Percentiles rank a stretch among this genome's conserved stretches.
Conservation (phyloP, 192 early-diverging fungal genomes). For the Backusella tarrabulga region DNA sequence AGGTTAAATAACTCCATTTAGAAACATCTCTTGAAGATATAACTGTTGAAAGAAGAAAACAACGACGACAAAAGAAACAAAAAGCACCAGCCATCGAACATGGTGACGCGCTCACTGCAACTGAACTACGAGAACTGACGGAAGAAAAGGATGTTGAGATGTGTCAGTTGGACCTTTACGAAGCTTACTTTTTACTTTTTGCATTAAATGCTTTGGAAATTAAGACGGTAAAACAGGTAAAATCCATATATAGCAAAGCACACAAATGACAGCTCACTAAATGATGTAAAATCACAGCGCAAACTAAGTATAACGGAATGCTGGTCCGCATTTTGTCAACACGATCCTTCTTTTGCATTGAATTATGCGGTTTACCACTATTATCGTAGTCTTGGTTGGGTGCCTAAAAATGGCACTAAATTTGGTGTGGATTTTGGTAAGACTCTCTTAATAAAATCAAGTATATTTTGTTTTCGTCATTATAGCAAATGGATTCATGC, state of each 20-base stretch:
- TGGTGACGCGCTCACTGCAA: not conserved
- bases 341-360: constrained; percentile 44
- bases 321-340: not conserved
- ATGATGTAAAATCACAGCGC: not conserved
- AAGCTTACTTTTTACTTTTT: constrained; percentile 70
- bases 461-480: not conserved
- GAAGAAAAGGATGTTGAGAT: constrained; percentile 48
- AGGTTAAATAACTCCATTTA: not conserved
- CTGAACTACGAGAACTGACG: constrained; percentile 3
- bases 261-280: not conserved
- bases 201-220: constrained; percentile 57
- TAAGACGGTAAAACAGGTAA: not conserved
- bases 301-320: constrained; percentile 6
- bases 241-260: not conserved
- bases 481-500: not conserved
- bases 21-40: constrained; percentile 39
- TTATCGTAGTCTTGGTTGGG: constrained; percentile 81
- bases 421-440: constrained; percentile 79
- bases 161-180: constrained; percentile 68
- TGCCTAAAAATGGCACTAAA: constrained; percentile 79
- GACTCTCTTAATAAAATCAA: not conserved
- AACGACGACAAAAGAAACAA: constrained; percentile 4
- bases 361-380: constrained; percentile 81
- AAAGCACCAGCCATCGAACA: not conserved
- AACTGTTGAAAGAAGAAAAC: constrained; percentile 34